A percentile compares a stretch with the other conserved stretches of the same genome.
Conservation (phyloP, 805 yeast species). For the Lipomyces anomalus region DNA sequence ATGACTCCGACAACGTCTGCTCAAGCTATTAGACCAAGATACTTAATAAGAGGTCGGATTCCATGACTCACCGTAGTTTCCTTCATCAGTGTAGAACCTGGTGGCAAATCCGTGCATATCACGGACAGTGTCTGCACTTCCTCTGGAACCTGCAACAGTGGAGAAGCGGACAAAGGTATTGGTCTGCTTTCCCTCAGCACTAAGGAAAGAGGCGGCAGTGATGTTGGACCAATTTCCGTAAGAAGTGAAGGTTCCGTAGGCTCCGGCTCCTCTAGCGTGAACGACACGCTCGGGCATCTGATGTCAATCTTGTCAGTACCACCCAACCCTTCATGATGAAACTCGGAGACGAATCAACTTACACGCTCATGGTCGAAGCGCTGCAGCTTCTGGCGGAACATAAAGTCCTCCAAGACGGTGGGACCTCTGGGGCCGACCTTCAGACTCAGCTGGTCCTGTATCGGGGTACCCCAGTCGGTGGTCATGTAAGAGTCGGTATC, state of each 20-base stretch:
- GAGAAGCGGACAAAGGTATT: constrained; percentile 61
- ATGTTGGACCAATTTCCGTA: constrained; percentile 78
- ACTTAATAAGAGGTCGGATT: not conserved
- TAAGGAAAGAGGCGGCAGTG: constrained; percentile 62
- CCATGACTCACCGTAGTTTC: constrained; percentile 77
- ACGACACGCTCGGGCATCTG: constrained; percentile 81
- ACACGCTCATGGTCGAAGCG: constrained; percentile 80
- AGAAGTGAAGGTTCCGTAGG: constrained; percentile 78
- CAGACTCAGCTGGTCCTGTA: constrained; percentile 2
- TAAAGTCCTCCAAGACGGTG: constrained; percentile 66
- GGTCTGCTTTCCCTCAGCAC: constrained; percentile 67
- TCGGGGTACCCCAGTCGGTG: constrained; percentile 3
- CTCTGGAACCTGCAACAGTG: constrained; percentile 81
- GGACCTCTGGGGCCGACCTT: constrained; percentile 11
- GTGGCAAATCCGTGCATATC: constrained; percentile 84
- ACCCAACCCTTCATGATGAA: not conserved
- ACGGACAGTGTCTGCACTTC: constrained; percentile 76
- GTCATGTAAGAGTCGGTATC: constrained; percentile 3
- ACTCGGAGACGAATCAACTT: not conserved
- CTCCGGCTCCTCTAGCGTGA: constrained; percentile 88
- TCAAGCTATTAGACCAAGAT: constrained; percentile 1
- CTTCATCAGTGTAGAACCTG: constrained; percentile 78
- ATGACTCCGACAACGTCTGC: constrained; percentile 75
- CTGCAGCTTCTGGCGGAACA: constrained; percentile 71
- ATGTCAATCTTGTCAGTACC: not conserved